phyloP scores from a whole-genome alignment of 306 rosid genomes.

The Quercus ilex region DNA sequence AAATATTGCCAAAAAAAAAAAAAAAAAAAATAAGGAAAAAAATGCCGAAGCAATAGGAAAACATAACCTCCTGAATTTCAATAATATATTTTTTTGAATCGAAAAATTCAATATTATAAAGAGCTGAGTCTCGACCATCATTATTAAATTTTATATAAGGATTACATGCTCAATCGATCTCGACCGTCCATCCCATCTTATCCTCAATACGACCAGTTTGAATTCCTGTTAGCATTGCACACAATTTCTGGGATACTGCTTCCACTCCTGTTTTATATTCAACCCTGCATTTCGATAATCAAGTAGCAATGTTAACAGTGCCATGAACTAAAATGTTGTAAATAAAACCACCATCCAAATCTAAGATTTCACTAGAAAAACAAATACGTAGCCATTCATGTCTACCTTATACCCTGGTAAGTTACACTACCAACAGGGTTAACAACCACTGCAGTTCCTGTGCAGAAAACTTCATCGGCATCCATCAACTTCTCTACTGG shows the following conservation, averaged over 20 bases:
- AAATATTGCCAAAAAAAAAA: no score
- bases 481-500: conserved; percentile 45
- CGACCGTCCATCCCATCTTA: conserved; percentile 43
- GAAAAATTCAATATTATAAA: no score
- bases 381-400: no score
- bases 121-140: no score
- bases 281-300: conserved; percentile 21
- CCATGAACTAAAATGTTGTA: not conserved
- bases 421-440: conserved; percentile 33
- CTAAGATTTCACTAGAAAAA: no score
- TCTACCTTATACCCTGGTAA: conserved; percentile 30
- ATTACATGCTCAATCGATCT: conserved; percentile 16
- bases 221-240: conserved; percentile 38
- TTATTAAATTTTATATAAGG: no score
- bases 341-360: no score
- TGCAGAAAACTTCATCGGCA: conserved; percentile 67
- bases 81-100: no score
- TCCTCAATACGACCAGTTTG: conserved; percentile 48
- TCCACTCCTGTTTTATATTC: conserved; percentile 47
- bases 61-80: no score
- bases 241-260: conserved; percentile 34
- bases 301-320: not conserved
- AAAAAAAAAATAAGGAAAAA: no score
- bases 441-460: conserved; percentile 54
- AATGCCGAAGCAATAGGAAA: no score